Percentiles rank a stretch among this genome's conserved stretches.
Conservation (phyloP, 345 rosid species). For the Gossypium anomalum region DNA sequence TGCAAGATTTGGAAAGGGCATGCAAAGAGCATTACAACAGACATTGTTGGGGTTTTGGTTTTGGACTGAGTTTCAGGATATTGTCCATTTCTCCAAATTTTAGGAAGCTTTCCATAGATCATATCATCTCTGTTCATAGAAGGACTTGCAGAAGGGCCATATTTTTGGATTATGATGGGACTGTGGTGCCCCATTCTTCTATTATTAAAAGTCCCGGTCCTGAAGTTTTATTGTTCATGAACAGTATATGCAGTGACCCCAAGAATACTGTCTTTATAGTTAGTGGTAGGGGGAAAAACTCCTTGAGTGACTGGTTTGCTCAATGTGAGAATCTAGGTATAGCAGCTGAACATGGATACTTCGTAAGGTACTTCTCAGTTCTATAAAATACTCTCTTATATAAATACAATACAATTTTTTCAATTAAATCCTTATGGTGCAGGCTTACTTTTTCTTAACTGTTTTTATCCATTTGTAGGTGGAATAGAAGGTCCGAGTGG, state of each 20-base stretch:
- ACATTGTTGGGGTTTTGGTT: slow-evolving; percentile 41
- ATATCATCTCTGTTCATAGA: slow-evolving; percentile 24
- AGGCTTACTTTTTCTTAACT: neutral
- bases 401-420: neutral
- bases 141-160: slow-evolving; percentile 33
- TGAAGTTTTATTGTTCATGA: slow-evolving; percentile 29
- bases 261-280: slow-evolving; percentile 36
- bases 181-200: slow-evolving; percentile 30
- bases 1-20: slow-evolving; percentile 38
- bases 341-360: slow-evolving; percentile 45
- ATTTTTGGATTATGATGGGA: slow-evolving; percentile 43
- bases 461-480: neutral
- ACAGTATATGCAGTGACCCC: slow-evolving; percentile 28
- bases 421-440: neutral
- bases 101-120: slow-evolving; percentile 28
- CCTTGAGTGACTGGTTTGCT: slow-evolving; percentile 33
- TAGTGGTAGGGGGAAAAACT: slow-evolving; percentile 35
- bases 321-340: slow-evolving; percentile 36
- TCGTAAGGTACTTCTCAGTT: slow-evolving; percentile 25
- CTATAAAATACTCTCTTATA: neutral
- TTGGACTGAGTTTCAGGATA: slow-evolving; percentile 37
- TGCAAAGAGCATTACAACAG: slow-evolving; percentile 34
- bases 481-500: slow-evolving; percentile 6
- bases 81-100: slow-evolving; percentile 40
- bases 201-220: slow-evolving; percentile 25